phyloP scores from a whole-genome alignment of 192 early-diverging fungal genomes.

The Kappamyces sp. region DNA sequence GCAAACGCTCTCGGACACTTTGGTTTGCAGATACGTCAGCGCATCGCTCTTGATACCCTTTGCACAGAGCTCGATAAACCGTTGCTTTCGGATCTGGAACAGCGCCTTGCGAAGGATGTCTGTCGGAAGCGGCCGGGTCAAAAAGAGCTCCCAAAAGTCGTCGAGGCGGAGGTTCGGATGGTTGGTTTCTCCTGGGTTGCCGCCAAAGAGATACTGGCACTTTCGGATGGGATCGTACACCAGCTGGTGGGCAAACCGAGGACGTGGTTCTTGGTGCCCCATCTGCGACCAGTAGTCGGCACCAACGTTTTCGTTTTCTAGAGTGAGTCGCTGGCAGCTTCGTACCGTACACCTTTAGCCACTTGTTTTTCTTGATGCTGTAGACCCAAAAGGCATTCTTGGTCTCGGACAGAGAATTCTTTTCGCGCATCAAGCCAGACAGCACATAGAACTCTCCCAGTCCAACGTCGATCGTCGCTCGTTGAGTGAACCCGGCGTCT shows the following conservation, averaged over 20 bases:
- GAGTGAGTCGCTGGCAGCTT: too few species aligned
- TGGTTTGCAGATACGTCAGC: constrained; percentile 70
- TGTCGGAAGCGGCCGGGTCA: constrained; percentile 59
- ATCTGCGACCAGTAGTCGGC: constrained; percentile 45
- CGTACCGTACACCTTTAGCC: constrained; percentile 57
- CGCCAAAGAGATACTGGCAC: constrained; percentile 88
- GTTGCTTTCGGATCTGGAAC: constrained; percentile 73
- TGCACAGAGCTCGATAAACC: constrained; percentile 74
- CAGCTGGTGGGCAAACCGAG: constrained; percentile 89
- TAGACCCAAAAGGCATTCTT: constrained; percentile 80
- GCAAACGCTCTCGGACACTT: constrained; percentile 68
- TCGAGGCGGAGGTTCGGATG: constrained; percentile 62
- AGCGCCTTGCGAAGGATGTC: constrained; percentile 67
- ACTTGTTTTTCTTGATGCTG: constrained; percentile 44
- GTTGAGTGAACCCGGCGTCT: constrained; percentile 74
- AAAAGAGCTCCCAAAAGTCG: constrained; percentile 75
- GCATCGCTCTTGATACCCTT: constrained; percentile 35
- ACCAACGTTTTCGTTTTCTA: constrained; percentile 51
- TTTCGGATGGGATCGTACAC: constrained; percentile 70
- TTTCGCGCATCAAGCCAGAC: constrained; percentile 62
- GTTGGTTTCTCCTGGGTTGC: constrained; percentile 72
- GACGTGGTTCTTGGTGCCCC: constrained; percentile 60
- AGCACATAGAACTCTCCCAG: constrained; percentile 83
- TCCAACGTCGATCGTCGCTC: constrained; percentile 72
- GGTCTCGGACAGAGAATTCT: constrained; percentile 42